A percentile compares a stretch with the other conserved stretches of the same genome.
Conservation (phyloP, 371 early-diverging fungal species). For the Dichotomocladium elegans region DNA sequence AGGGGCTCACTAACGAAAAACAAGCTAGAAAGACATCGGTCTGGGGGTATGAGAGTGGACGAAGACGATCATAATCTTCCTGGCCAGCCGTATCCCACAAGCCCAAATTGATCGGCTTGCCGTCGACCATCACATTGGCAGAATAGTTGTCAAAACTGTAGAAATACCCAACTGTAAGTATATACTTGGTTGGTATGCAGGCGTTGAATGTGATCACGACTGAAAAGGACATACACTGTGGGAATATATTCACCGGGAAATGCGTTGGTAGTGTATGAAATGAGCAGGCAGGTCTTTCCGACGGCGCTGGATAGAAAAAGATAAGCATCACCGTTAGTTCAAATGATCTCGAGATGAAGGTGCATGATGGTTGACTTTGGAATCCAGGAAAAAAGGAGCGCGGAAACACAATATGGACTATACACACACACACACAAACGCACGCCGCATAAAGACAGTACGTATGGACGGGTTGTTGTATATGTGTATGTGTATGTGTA, state of each 20-base stretch:
- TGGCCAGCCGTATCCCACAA: constrained; percentile 99
- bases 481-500: no score
- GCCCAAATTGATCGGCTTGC: constrained; percentile 75
- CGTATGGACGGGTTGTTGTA: no score
- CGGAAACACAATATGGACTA: no score
- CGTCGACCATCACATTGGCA: constrained; percentile 77
- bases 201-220: neutral
- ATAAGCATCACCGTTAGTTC: neutral
- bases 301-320: constrained; percentile 54
- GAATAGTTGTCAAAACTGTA: constrained; percentile 76
- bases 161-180: neutral
- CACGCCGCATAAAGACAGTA: no score
- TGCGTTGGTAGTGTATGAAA: constrained; percentile 74
- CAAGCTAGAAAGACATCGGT: constrained; percentile 88
- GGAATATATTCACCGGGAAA: constrained; percentile 80
- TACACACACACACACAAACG: no score
- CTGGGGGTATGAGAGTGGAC: constrained; percentile 82
- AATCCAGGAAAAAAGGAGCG: no score
- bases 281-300: constrained; percentile 78
- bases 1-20: constrained; percentile 73
- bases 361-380: no score
- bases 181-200: neutral
- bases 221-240: constrained; percentile 55
- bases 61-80: constrained; percentile 99
- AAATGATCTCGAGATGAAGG: constrained; percentile 11